These are phyloP conservation scores for Handroanthus guayacan DNA, from an alignment of 257 asterid species.

Conservation along the genomic window DNA sequence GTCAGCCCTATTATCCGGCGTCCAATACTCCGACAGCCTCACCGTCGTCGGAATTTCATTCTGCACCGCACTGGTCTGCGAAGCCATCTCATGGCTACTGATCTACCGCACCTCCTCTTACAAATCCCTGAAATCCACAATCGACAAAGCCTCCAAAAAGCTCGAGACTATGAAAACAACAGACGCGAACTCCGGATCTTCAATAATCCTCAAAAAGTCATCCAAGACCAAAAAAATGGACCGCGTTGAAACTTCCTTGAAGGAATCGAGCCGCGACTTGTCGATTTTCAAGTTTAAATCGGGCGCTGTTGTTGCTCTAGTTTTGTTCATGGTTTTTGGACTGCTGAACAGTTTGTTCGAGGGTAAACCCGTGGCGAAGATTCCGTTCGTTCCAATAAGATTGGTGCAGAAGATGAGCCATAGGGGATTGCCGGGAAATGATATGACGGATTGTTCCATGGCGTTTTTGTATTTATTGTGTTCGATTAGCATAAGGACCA, in stretches of 20 bases:
- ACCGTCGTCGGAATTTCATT: conserved; percentile 77
- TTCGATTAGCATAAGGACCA: conserved; percentile 92
- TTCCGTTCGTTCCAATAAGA: conserved; percentile 80
- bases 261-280: conserved; percentile 90
- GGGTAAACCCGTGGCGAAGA: conserved; percentile 85
- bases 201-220: conserved; percentile 54
- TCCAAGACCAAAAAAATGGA: conserved; percentile 86
- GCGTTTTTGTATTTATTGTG: conserved; percentile 88
- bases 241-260: conserved; percentile 81
- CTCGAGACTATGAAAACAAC: conserved; percentile 88
- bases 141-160: conserved; percentile 96
- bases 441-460: conserved; percentile 99
- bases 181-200: conserved; percentile 42
- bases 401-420: conserved; percentile 99
- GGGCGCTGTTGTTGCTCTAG: conserved; percentile 89
- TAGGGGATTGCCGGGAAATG: conserved; percentile 85
- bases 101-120: conserved; percentile 93
- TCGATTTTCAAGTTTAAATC: conserved; percentile 94
- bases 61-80: conserved; percentile 87
- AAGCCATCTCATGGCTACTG: conserved; percentile 89
- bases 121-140: conserved; percentile 90
- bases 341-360: conserved; percentile 84
- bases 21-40: conserved; percentile 74
- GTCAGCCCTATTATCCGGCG: conserved; percentile 54
- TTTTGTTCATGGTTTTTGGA: conserved; percentile 86